Conservation (phyloP, 441 rosid species). For the Omphalea diandra region DNA sequence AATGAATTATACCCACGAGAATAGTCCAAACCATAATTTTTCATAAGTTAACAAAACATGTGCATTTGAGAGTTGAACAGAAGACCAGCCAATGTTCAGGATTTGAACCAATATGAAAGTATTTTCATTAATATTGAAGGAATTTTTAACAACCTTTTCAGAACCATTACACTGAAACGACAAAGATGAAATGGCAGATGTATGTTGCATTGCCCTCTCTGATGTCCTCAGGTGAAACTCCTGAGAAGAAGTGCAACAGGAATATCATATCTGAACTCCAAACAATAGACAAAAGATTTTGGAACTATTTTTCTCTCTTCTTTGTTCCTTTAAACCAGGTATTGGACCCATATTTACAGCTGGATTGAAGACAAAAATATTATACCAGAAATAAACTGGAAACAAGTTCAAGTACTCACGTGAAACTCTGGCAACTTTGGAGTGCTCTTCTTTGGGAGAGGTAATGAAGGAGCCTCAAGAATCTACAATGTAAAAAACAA, state of each 20-base stretch:
- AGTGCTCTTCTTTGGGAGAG: constrained; percentile 64
- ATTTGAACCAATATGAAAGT: too few species aligned
- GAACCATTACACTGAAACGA: constrained; percentile 35
- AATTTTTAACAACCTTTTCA: constrained; percentile 48
- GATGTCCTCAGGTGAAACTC: constrained; percentile 82
- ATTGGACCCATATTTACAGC: too few species aligned
- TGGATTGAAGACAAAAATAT: neutral
- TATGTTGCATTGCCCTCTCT: constrained; percentile 82
- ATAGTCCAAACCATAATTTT: neutral
- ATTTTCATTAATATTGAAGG: neutral
- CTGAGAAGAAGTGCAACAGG: constrained; percentile 37
- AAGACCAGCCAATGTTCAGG: too few species aligned
- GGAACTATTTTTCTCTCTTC: neutral
- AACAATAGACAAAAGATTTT: constrained; percentile 12
- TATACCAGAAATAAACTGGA: constrained; percentile 12
- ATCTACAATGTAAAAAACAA: constrained; percentile 49
- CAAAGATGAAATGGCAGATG: constrained; percentile 50
- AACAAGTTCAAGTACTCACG: constrained; percentile 34
- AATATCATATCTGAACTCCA: too few species aligned
- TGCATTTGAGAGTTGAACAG: neutral
- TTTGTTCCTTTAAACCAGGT: neutral
- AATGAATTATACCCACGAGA: neutral
- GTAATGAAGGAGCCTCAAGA: constrained; percentile 78
- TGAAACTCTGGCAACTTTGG: constrained; percentile 80
- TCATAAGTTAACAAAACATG: neutral